Percentiles rank a stretch among this genome's conserved stretches.
Evolutionary conservation across 2,329 filamentous ascomycete species (phyloP).

Genomic region (Thyridium curvatum): DNA sequence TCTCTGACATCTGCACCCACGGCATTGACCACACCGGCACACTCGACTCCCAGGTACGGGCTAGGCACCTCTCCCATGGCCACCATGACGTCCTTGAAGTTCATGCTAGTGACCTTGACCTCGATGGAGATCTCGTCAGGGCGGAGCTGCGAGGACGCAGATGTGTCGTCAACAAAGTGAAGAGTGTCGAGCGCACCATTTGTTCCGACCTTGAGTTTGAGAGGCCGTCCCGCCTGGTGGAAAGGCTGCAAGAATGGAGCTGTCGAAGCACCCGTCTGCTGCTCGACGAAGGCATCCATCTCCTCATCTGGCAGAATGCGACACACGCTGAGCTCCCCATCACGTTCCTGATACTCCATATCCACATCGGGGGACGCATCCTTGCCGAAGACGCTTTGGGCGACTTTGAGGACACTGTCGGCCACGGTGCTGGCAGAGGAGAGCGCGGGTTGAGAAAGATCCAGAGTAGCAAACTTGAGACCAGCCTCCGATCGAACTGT

Average conservation of each 20-base stretch:
- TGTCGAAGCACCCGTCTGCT: conserved; percentile 5
- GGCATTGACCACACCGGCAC: conserved; percentile 4
- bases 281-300: conserved; percentile 6
- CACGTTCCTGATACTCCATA: conserved; percentile 7
- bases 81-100: conserved; percentile 26
- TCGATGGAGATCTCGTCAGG: conserved; percentile 16
- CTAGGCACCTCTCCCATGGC: conserved; percentile 11
- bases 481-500: conserved; percentile 25
- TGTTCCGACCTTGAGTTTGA: conserved; percentile 12
- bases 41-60: conserved; percentile 15
- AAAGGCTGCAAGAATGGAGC: conserved; percentile 6
- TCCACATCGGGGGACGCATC: not conserved
- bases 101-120: conserved; percentile 18
- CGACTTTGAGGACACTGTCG: conserved; percentile 1
- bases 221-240: conserved; percentile 8
- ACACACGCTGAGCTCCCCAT: conserved; percentile 3
- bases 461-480: conserved; percentile 23
- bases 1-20: conserved; percentile 6
- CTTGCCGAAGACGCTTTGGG: conserved; percentile 3
- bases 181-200: conserved; percentile 16
- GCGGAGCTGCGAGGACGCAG: conserved; percentile 1
- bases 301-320: conserved; percentile 2
- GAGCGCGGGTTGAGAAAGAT: conserved; percentile 18
- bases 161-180: conserved; percentile 13
- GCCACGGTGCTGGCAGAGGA: conserved; percentile 5